These are phyloP conservation scores for Buddleja alternifolia DNA, from an alignment of 257 asterid species.

Conservation along the genomic window DNA sequence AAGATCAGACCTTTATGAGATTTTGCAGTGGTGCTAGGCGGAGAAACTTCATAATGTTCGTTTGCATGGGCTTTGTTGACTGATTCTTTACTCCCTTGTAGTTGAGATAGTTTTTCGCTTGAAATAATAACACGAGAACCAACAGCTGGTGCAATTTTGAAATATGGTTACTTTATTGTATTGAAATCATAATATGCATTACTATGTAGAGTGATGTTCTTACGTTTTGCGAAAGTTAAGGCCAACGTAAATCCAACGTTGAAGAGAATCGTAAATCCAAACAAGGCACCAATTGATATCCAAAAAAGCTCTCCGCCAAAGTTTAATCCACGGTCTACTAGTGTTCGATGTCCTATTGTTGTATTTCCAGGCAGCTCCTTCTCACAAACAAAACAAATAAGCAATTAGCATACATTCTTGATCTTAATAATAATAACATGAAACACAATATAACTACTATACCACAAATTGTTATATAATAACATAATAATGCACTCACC, in stretches of 20 bases:
- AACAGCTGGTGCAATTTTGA: conserved; percentile 32
- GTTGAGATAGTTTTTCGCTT: conserved; percentile 36
- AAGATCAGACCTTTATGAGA: conserved; percentile 13
- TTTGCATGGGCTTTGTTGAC: neutral
- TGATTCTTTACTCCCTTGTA: conserved; percentile 24
- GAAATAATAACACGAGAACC: conserved; percentile 42
- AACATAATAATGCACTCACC: conserved; percentile 32
- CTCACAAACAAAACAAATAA: conserved; percentile 1
- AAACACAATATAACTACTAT: neutral
- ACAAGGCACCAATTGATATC: conserved; percentile 56
- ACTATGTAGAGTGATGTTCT: conserved; percentile 22
- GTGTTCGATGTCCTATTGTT: conserved; percentile 53
- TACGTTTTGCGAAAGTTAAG: conserved; percentile 52
- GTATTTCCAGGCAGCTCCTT: conserved; percentile 42
- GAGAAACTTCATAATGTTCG: conserved; percentile 18
- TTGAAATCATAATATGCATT: neutral
- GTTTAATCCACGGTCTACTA: conserved; percentile 52
- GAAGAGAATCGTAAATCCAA: conserved; percentile 47
- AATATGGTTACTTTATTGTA: neutral
- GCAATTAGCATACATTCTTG: neutral
- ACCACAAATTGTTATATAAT: too few relatives aligned
- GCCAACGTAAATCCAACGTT: conserved; percentile 54
- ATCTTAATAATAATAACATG: neutral
- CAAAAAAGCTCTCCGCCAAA: conserved; percentile 45
- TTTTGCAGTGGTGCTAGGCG: conserved; percentile 15